Conservation (phyloP, 352 stramenopile species). For the Blastocystis sp. region DNA sequence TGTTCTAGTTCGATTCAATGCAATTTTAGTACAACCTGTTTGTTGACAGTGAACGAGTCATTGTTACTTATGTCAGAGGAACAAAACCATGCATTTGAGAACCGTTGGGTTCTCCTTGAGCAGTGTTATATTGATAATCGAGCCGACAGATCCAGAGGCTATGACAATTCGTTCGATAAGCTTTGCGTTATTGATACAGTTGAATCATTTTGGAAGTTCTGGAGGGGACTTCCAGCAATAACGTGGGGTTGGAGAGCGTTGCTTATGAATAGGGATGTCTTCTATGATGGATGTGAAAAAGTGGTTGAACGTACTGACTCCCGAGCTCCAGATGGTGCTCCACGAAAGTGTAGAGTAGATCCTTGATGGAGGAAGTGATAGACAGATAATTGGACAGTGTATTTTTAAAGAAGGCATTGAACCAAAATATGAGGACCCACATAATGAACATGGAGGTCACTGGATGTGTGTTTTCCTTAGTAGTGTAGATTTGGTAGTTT, state of each 20-base stretch:
- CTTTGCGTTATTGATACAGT: constrained; percentile 81
- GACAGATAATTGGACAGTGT: constrained; percentile 67
- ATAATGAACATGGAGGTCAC: constrained; percentile 83
- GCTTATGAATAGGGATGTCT: constrained; percentile 55
- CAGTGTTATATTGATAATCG: constrained; percentile 74
- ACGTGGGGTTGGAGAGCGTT: not conserved
- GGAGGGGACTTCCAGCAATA: constrained; percentile 80
- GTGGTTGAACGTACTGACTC: not conserved
- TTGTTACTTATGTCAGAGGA: not conserved
- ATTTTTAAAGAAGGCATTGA: constrained; percentile 83
- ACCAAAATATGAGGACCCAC: constrained; percentile 83
- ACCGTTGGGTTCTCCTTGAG: constrained; percentile 82
- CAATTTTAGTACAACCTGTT: not conserved
- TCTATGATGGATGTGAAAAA: constrained; percentile 58
- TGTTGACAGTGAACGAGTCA: not conserved
- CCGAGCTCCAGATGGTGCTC: not conserved
- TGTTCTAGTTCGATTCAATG: constrained; percentile 42
- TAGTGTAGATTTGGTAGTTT: not conserved
- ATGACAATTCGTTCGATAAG: constrained; percentile 82
- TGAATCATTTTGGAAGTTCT: constrained; percentile 85
- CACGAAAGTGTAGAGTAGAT: not conserved
- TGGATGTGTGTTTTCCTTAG: constrained; percentile 48
- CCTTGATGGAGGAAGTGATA: not conserved
- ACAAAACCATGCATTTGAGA: constrained; percentile 76
- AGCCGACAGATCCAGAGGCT: constrained; percentile 78